Evolutionary conservation across 305 asterid genomes (phyloP).

Genomic region (Fraxinus floribunda): DNA sequence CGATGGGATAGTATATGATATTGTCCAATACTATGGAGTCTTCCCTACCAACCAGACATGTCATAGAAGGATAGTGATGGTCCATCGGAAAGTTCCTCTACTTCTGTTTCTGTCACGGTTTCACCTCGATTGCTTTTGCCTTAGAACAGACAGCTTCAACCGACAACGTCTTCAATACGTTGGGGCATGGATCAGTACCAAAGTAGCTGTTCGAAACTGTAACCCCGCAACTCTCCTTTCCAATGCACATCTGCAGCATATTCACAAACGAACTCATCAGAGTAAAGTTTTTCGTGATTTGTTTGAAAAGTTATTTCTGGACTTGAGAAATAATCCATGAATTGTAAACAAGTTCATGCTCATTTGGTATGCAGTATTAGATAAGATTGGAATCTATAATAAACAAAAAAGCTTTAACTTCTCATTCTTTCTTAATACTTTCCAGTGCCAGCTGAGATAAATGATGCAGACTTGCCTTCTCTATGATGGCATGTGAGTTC

Average conservation of each 20-base stretch:
- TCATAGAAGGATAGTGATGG: neutral
- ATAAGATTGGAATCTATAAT: neutral
- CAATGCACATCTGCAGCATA: conserved; percentile 44
- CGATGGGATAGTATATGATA: neutral
- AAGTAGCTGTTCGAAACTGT: conserved; percentile 43
- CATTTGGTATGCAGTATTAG: neutral
- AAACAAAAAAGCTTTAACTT: neutral
- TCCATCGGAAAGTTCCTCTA: neutral
- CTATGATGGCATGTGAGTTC: conserved; percentile 39
- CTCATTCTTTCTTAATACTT: neutral
- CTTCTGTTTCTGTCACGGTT: neutral
- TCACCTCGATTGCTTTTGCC: neutral
- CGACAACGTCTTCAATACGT: conserved; percentile 45
- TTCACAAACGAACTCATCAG: neutral
- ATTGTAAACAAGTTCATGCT: neutral
- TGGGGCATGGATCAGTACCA: conserved; percentile 61
- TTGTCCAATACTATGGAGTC: neutral
- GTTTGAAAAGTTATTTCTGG: neutral
- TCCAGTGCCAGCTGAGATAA: neutral
- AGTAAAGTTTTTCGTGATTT: neutral
- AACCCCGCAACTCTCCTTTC: conserved; percentile 49
- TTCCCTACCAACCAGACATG: neutral
- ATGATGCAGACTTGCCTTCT: conserved; percentile 35
- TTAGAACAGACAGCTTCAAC: conserved; percentile 51
- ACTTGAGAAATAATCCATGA: neutral